phyloP scores from a whole-genome alignment of 257 asterid genomes.

The Mitragyna speciosa region DNA sequence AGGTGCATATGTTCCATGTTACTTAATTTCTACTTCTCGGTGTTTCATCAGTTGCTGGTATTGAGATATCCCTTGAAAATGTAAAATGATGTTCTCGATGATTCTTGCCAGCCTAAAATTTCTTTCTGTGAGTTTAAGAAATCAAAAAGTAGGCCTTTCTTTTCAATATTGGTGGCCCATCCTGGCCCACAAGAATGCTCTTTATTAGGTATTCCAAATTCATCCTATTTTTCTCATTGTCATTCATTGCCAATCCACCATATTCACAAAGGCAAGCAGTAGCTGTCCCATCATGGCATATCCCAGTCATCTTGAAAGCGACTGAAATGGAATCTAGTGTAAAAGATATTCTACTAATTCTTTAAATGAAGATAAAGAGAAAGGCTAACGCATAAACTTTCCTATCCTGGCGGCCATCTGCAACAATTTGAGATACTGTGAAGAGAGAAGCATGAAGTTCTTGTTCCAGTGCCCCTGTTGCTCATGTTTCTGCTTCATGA shows the following conservation, averaged over 20 bases:
- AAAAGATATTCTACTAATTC: background rate
- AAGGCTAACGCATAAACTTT: conserved; percentile 10
- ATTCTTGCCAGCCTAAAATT: conserved; percentile 28
- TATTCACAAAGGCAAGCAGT: background rate
- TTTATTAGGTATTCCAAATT: background rate
- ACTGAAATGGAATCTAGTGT: conserved; percentile 31
- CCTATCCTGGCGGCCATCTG: background rate
- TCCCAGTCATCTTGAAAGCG: conserved; percentile 27
- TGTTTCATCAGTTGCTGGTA: background rate
- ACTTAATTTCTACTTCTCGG: background rate
- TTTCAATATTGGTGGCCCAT: conserved; percentile 9
- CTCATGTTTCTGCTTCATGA: conserved; percentile 77
- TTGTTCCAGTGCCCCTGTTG: conserved; percentile 82
- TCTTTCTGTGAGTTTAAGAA: background rate
- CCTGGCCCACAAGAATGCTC: conserved; percentile 17
- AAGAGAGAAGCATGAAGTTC: conserved; percentile 52
- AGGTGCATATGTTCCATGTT: background rate
- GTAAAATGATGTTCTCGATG: conserved; percentile 3
- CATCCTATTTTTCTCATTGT: conserved; percentile 16
- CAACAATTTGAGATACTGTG: conserved; percentile 7
- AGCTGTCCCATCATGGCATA: conserved; percentile 9
- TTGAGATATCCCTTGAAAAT: conserved; percentile 1
- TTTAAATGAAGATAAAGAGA: background rate
- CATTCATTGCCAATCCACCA: conserved; percentile 11
- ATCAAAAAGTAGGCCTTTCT: conserved; percentile 1